Conservation (phyloP, 345 rosid genomes). For the Salix arbutifolia region DNA sequence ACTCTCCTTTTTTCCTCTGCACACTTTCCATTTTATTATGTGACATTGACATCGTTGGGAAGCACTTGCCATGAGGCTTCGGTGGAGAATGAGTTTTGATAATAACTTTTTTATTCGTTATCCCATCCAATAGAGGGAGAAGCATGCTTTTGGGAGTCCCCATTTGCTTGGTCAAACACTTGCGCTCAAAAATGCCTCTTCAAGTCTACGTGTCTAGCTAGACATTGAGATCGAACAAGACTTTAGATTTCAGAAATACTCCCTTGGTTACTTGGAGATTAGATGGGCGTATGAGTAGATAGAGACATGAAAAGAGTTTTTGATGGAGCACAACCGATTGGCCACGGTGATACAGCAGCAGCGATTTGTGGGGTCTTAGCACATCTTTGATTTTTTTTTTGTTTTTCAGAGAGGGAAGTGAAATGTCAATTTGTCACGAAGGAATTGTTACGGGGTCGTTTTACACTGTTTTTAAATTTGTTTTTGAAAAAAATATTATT, state of each 20-base stretch:
- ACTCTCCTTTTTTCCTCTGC: background rate
- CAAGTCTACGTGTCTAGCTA: background rate
- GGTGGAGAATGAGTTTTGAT: conserved; percentile 15
- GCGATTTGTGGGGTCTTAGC: conserved; percentile 10
- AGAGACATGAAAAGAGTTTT: conserved; percentile 5
- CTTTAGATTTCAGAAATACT: background rate
- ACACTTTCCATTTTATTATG: background rate
- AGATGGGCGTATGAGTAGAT: conserved; percentile 5
- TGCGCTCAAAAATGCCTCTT: background rate
- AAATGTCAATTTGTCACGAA: background rate
- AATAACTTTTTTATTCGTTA: background rate
- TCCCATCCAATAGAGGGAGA: background rate
- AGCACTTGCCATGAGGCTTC: conserved; percentile 11
- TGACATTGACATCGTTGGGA: conserved; percentile 8
- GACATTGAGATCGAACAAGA: conserved; percentile 5
- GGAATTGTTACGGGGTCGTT: background rate
- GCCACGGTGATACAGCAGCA: background rate
- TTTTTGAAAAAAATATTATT: too few species aligned
- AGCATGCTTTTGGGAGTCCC: background rate
- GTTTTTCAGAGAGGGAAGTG: background rate
- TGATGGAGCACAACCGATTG: background rate
- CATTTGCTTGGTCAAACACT: conserved; percentile 17
- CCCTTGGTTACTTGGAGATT: background rate
- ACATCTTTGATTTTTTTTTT: background rate
- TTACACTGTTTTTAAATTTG: too few species aligned